These are phyloP conservation scores for Dendrostoma leiphaemia DNA, from an alignment of 2,329 filamentous ascomycete species.

Conservation along the genomic window DNA sequence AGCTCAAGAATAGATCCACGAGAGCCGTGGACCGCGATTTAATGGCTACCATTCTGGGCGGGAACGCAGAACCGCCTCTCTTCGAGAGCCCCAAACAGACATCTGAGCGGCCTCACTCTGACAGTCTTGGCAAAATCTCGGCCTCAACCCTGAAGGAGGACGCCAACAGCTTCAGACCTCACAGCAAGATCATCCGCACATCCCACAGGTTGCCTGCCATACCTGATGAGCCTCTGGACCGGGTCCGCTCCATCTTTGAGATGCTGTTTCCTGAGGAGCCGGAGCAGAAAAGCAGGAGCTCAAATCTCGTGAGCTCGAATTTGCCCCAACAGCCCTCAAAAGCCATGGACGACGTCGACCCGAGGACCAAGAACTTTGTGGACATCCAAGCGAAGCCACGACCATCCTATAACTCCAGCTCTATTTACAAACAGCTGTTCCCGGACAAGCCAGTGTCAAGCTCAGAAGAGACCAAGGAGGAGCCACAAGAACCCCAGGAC, in stretches of 20 bases:
- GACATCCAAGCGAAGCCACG: neutral
- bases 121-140: too few relatives aligned
- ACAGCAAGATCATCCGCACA: too few relatives aligned
- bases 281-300: neutral
- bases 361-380: neutral
- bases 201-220: too few relatives aligned
- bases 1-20: too few relatives aligned
- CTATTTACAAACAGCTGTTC: constrained; percentile 12
- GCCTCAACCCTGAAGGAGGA: too few relatives aligned
- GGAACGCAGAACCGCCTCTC: too few relatives aligned
- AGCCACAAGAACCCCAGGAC: neutral
- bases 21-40: too few relatives aligned
- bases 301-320: neutral
- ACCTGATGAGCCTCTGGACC: neutral
- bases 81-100: too few relatives aligned
- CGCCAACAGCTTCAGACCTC: too few relatives aligned
- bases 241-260: constrained; percentile 6
- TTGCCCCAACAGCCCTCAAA: neutral
- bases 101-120: too few relatives aligned
- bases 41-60: too few relatives aligned
- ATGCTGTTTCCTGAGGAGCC: constrained; percentile 9
- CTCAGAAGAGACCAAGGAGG: neutral
- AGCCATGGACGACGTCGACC: neutral
- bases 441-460: constrained; percentile 3
- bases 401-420: neutral